Conservation (phyloP, 108 stramenopile species). For the Licmophora abbreviata region DNA sequence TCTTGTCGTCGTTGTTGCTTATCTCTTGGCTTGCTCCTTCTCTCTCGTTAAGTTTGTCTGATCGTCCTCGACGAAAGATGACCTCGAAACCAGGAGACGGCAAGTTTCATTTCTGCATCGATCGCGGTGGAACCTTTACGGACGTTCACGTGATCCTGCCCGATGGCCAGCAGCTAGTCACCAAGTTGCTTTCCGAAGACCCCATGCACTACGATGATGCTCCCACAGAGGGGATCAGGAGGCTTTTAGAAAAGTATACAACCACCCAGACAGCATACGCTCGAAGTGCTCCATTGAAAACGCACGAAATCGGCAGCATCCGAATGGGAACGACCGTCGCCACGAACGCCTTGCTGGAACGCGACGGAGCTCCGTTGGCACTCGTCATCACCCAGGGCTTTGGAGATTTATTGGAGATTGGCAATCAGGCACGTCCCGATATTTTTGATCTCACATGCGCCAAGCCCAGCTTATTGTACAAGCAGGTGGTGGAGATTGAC, state of each 20-base stretch:
- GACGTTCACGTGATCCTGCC: conserved; percentile 81
- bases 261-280: conserved; percentile 34
- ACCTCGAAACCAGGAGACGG: conserved; percentile 31
- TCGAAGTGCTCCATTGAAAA: conserved; percentile 54
- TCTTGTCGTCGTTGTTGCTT: no score
- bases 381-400: conserved; percentile 89
- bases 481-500: conserved; percentile 88
- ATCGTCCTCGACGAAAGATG: no score
- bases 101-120: conserved; percentile 88
- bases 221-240: conserved; percentile 96
- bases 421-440: conserved; percentile 88
- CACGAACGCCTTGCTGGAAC: conserved; percentile 95
- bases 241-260: conserved; percentile 77
- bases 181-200: conserved; percentile 91
- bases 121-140: conserved; percentile 97
- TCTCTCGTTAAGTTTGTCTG: no score
- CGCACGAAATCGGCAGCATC: conserved; percentile 80
- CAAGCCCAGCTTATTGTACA: conserved; percentile 81
- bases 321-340: conserved; percentile 97
- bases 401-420: conserved; percentile 87
- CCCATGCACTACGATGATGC: conserved; percentile 93
- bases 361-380: conserved; percentile 87
- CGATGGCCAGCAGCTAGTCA: conserved; percentile 49
- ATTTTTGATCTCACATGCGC: conserved; percentile 81
- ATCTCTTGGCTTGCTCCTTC: no score